Base-by-base conservation (phyloP, 148 eudicot species). In the Vaccinium vitisidaea region DNA sequence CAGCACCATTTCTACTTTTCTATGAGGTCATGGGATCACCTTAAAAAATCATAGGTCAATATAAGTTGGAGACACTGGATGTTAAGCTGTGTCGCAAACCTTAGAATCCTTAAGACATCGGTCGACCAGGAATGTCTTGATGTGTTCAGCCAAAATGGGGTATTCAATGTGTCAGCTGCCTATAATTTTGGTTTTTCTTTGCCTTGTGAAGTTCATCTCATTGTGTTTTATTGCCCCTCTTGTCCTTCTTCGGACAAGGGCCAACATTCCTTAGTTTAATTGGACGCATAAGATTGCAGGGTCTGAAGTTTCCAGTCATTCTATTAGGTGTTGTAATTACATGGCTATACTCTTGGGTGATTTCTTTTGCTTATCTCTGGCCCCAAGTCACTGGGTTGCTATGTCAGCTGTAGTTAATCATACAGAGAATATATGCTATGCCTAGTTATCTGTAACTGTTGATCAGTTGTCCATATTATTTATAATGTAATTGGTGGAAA, bases 111-210 rank as follows among this genome's bases (percentile, higher is more conserved):
- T 54, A 65, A 32, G 50, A 54, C 21, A 23, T 25, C 5, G 23
- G 27, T 76, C 50, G 80, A 76, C 80, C 32, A 4, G 49, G 79
- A 49, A 78, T 78, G 52, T 77, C 39, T 14, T 10, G 27, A 23
- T n/a, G 16, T 56, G 23, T 19, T 11, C n/a, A 43, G 15, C 6
- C 65, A 21, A 83, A 46, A 27, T 61, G 39, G 46, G 69, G 79
- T 73, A 53, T 52, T 16, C 53, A 74, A 75, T 54, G 69, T 21
- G 54, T 76, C 55, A 32, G 48, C 50, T 78, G 80, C 55, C 80
- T 50, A 36, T 78, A 8, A 50, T 19, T 78, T 13, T 79, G 53
- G 1, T 18, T 75, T 43, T 32, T 71, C 19, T 18, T 27, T 25
- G 16, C 75, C 19, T 4, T 46, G 23, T 46, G 69, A 8, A 61